Conservation (phyloP, 2,329 filamentous ascomycete species). For the Pseudocercospora macadamiae region DNA sequence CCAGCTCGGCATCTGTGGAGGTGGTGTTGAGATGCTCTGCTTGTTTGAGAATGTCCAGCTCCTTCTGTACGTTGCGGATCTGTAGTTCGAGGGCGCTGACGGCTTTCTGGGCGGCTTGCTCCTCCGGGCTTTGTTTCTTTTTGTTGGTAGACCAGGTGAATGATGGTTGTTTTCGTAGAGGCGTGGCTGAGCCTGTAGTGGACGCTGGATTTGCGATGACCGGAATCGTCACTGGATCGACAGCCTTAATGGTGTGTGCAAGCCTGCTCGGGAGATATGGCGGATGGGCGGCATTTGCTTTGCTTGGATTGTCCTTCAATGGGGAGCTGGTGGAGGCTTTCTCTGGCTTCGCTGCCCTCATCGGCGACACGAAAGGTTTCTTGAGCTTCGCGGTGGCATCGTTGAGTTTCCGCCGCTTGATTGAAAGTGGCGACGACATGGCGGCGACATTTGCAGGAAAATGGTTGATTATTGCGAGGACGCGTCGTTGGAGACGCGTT, state of each 20-base stretch:
- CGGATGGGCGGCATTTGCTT: constrained; percentile 13
- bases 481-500: background rate
- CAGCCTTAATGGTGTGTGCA: constrained; percentile 32
- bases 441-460: background rate
- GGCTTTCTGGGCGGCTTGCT: constrained; percentile 30
- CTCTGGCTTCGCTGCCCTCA: constrained; percentile 51
- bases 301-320: constrained; percentile 21
- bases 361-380: constrained; percentile 74
- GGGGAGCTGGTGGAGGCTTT: constrained; percentile 19
- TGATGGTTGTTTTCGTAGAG: constrained; percentile 43
- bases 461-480: too few relatives aligned
- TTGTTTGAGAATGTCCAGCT: constrained; percentile 57
- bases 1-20: constrained; percentile 57
- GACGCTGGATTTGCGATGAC: background rate
- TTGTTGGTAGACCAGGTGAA: constrained; percentile 19
- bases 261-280: constrained; percentile 36
- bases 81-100: constrained; percentile 35
- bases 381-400: constrained; percentile 61
- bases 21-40: constrained; percentile 55
- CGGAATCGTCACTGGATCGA: background rate
- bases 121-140: constrained; percentile 30
- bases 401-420: constrained; percentile 66
- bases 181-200: constrained; percentile 24
- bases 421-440: constrained; percentile 27
- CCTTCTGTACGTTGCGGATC: constrained; percentile 46